Conservation (phyloP, 2,329 filamentous ascomycete species). For the Sclerotinia borealis region DNA sequence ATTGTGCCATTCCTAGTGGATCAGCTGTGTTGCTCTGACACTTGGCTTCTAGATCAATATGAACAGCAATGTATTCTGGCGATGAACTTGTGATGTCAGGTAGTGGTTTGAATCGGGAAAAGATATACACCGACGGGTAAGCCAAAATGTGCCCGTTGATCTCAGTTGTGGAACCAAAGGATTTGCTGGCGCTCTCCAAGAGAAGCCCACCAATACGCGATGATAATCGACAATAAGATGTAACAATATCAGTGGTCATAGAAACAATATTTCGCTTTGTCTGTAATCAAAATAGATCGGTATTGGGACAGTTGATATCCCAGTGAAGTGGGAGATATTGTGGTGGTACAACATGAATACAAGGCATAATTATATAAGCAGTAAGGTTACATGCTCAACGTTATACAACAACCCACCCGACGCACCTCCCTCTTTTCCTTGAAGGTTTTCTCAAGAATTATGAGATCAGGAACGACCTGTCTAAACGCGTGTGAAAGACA, state of each 20-base stretch:
- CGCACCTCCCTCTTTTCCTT: too few species aligned
- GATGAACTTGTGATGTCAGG: neutral
- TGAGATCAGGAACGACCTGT: neutral
- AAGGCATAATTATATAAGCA: neutral
- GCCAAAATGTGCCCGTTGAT: neutral
- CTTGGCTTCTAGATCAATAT: neutral
- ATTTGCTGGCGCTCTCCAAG: neutral
- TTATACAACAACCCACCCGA: neutral
- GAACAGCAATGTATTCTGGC: neutral
- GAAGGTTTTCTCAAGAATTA: too few species aligned
- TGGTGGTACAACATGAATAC: neutral
- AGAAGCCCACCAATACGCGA: neutral
- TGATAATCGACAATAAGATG: neutral
- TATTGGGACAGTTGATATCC: neutral
- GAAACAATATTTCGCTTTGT: neutral
- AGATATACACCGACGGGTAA: neutral
- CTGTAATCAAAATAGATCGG: neutral
- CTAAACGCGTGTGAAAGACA: neutral
- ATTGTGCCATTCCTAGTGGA: neutral
- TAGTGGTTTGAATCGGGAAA: neutral
- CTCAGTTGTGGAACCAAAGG: neutral
- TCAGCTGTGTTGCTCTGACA: neutral
- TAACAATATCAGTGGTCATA: neutral
- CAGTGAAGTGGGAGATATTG: neutral
- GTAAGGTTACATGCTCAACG: too few species aligned